phyloP scores from a whole-genome alignment of 768 basidiomycete genomes.

The Boletus rubropictus region DNA sequence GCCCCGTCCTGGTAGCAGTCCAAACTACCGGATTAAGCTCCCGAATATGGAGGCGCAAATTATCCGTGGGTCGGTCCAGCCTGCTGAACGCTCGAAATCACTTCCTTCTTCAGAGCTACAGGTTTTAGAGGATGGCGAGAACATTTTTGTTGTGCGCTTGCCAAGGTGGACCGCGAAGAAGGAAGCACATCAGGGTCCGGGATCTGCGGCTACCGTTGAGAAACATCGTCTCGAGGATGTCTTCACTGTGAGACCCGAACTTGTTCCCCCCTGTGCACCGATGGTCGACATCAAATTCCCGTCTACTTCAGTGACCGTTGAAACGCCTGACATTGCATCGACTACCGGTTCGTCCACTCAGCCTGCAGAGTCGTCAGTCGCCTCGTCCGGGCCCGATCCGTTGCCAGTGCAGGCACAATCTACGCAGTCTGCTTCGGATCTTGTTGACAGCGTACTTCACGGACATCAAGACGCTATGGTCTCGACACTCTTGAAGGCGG shows the following conservation, averaged over 20 bases:
- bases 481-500: conserved; percentile 27
- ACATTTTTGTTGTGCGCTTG: conserved; percentile 48
- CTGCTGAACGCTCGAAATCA: conserved; percentile 8
- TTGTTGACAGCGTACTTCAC: conserved; percentile 19
- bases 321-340: neutral
- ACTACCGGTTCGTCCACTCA: conserved; percentile 11
- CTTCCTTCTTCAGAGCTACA: conserved; percentile 18
- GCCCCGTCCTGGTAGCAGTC: conserved; percentile 50
- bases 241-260: conserved; percentile 51
- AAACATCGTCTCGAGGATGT: conserved; percentile 48
- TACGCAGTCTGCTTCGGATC: conserved; percentile 4
- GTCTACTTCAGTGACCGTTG: conserved; percentile 23
- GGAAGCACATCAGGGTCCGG: conserved; percentile 18
- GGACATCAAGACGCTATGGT: conserved; percentile 25
- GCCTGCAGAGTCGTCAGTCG: conserved; percentile 2
- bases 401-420: conserved; percentile 12
- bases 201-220: conserved; percentile 23
- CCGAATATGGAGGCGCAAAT: conserved; percentile 44
- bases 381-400: conserved; percentile 8
- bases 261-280: conserved; percentile 30
- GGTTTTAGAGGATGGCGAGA: conserved; percentile 40
- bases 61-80: conserved; percentile 34
- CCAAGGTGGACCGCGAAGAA: conserved; percentile 40
- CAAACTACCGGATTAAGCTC: conserved; percentile 56
- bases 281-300: conserved; percentile 25